Evolutionary conservation across 495 filamentous ascomycete species (phyloP).

Genomic region (Apiosordaria backusii): DNA sequence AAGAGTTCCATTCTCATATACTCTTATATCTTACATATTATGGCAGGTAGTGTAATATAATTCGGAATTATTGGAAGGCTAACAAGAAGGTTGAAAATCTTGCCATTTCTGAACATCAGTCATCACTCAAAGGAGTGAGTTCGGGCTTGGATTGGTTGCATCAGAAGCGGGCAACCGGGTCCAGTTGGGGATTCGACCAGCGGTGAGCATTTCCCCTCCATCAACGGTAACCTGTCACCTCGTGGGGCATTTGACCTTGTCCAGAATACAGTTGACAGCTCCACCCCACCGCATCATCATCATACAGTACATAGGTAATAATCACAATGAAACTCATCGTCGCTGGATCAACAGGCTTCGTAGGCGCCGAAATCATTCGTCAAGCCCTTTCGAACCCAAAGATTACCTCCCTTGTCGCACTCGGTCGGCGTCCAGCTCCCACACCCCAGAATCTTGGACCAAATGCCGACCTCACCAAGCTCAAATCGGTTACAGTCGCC

Average conservation of each 20-base stretch:
- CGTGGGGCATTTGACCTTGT: not conserved
- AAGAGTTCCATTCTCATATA: too few species aligned
- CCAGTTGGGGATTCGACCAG: not conserved
- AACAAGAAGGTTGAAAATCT: too few species aligned
- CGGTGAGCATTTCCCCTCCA: not conserved
- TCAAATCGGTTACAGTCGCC: slow-evolving; percentile 38
- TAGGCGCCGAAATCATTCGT: slow-evolving; percentile 47
- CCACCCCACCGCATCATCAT: not conserved
- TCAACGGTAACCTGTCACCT: too few species aligned
- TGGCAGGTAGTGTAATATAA: too few species aligned
- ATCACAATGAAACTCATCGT: slow-evolving; percentile 58
- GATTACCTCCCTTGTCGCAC: slow-evolving; percentile 43
- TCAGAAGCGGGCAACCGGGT: not conserved
- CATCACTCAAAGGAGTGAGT: too few species aligned
- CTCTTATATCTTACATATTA: too few species aligned
- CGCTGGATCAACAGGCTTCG: slow-evolving; percentile 48
- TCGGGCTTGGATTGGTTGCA: not conserved
- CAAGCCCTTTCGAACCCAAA: slow-evolving; percentile 38
- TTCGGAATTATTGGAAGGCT: too few species aligned
- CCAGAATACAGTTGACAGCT: not conserved
- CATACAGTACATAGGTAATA: too few species aligned
- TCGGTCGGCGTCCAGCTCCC: slow-evolving; percentile 34
- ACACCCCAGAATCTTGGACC: slow-evolving; percentile 5
- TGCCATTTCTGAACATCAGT: too few species aligned
- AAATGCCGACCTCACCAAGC: slow-evolving; percentile 31